Base-by-base conservation (phyloP, 352 stramenopile genomes). In the Phytophthora colocasiae region DNA sequence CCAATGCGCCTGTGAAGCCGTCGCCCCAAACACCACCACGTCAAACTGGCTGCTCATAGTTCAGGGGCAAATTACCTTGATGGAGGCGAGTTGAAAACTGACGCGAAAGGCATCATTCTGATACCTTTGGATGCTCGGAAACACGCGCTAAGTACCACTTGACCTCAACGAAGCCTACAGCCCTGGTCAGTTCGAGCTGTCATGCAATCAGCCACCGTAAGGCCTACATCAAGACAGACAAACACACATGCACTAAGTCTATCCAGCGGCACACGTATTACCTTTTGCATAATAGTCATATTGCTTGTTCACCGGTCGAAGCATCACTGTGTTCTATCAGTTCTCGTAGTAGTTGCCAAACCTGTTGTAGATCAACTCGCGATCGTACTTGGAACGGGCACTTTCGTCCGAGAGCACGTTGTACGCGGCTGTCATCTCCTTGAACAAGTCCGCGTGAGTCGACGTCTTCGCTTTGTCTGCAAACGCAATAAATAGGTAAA, bases 371-470 rank as follows among this genome's bases (percentile, higher is more conserved):
- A 87, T 68, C 32, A 92, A 60, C 65, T 95, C 80, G 24, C 78
- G 81, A 47, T 96, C 86, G 59, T 96, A 96, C 50, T 80, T 86
- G n/a, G 73, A 58, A 11, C 86, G 82, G 11, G 73, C 58, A 3
- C 51, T 51, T 8, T 69, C 51, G 52, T 96, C 88, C 7, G 87
- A 96, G 17, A 96, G 75, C 60, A 93, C 80, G 26, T 86, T 91
- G 64, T 96, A 95, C 22, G 88, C 88, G 6, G 87, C 85, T 17
- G 82, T 93, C 87, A 95, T 95, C 50, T 90, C 80, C 54, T 96
- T 96, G 56, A 96, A 96, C 54, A 93, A 60, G 0, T 94, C 83
- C 1, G 72, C 78, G 43, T 93, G 71, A 9, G 63, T 71, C 17
- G 69, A 71, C 32, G 76, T 81, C 41, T 91, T 95, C 2, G 82